phyloP scores from a whole-genome alignment of 441 rosid species.

The Adansonia madagascariensis region DNA sequence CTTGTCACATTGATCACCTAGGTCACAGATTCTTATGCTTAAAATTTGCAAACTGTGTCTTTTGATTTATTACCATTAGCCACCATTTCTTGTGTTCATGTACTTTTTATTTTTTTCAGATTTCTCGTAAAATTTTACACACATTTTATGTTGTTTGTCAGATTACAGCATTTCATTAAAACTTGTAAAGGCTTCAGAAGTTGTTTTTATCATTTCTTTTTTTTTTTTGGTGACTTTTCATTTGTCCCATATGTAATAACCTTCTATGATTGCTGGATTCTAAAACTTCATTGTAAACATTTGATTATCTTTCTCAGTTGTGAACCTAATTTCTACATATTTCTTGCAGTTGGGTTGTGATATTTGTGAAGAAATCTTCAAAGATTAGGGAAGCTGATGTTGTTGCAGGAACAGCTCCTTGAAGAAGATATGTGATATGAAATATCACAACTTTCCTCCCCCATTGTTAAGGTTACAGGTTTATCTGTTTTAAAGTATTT shows the following conservation, averaged over 20 bases:
- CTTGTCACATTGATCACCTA: background rate
- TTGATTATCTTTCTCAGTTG: background rate
- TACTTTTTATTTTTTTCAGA: background rate
- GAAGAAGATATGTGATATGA: slow-evolving; percentile 11
- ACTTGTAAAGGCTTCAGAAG: background rate
- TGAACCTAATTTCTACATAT: background rate
- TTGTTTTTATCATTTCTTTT: background rate
- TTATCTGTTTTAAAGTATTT: slow-evolving; percentile 21
- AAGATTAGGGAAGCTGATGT: slow-evolving; percentile 28
- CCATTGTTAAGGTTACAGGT: slow-evolving; percentile 11
- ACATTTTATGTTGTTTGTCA: background rate
- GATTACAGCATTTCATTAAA: background rate
- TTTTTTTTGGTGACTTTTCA: too few species aligned
- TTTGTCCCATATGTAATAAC: too few species aligned
- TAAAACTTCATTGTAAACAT: background rate
- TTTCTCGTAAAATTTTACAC: background rate
- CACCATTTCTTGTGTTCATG: slow-evolving; percentile 1
- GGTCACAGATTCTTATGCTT: background rate
- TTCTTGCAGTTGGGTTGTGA: slow-evolving; percentile 35
- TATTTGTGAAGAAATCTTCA: slow-evolving; percentile 9
- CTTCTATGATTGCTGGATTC: background rate
- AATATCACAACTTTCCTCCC: slow-evolving; percentile 7
- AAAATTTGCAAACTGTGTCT: background rate
- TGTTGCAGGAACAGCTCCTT: slow-evolving; percentile 18
- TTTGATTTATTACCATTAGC: background rate